These are phyloP conservation scores for Quercus phellos DNA, from an alignment of 331 rosid species.

Conservation along the genomic window DNA sequence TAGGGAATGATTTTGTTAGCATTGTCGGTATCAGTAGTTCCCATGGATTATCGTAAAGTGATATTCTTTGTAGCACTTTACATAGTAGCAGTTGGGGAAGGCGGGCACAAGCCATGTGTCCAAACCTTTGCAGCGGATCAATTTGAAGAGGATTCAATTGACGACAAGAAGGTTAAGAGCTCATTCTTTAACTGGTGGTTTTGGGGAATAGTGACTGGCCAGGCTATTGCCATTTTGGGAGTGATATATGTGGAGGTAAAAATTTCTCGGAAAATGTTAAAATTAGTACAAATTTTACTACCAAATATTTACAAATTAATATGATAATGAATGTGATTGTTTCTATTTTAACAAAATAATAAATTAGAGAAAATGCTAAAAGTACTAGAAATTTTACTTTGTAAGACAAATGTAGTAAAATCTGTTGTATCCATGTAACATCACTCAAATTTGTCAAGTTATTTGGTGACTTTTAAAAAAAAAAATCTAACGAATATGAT, in stretches of 20 bases:
- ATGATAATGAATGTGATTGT: too few relatives aligned
- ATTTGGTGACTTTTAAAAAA: too few relatives aligned
- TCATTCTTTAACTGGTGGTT: slow-evolving; percentile 73
- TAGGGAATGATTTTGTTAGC: slow-evolving; percentile 53
- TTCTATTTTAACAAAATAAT: too few relatives aligned
- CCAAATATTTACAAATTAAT: too few relatives aligned
- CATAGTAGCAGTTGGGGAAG: slow-evolving; percentile 44
- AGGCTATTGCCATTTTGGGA: slow-evolving; percentile 23
- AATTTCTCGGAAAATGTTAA: background rate
- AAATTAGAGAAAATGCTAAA: too few relatives aligned
- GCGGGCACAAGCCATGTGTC: slow-evolving; percentile 65
- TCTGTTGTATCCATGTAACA: too few relatives aligned
- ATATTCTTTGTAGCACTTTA: slow-evolving; percentile 47
- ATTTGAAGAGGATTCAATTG: slow-evolving; percentile 41
- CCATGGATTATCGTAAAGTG: background rate
- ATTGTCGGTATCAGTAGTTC: slow-evolving; percentile 36
- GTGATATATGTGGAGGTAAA: slow-evolving; percentile 47
- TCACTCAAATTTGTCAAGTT: too few relatives aligned
- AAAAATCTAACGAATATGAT: too few relatives aligned
- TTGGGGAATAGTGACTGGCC: slow-evolving; percentile 40
- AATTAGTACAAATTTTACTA: too few relatives aligned
- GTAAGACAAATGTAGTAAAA: too few relatives aligned
- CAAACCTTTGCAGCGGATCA: slow-evolving; percentile 75
- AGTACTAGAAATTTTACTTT: too few relatives aligned
- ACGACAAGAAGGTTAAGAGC: slow-evolving; percentile 46